Base-by-base conservation (phyloP, 129 eudicot genomes). In the Helianthus tuberosus region DNA sequence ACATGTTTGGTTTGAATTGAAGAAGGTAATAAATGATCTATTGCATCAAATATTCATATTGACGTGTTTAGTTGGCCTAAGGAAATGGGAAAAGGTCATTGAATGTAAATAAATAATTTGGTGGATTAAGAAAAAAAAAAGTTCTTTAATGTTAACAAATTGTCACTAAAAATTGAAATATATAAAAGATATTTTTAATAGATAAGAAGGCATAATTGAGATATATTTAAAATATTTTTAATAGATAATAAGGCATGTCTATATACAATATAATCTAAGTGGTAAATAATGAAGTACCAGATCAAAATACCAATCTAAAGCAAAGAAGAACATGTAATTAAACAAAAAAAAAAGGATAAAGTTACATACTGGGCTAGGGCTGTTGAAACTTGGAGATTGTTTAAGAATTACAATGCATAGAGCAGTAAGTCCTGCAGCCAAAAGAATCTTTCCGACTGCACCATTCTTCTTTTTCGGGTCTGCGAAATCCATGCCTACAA, bases 401-500 rank as follows among this genome's bases (percentile, higher is more conserved):
- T 79, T 91, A 62, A 86, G 83, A 82, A 91, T 78, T 73, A 86
- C 71, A 71, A 91, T 79, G 67, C 91, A 78, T 57, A 91, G 50
- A 16, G 89, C 87, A 44, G 88, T 83, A 39, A 86, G 69, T 9
- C 75, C 93, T 47, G 93, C 96, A 36, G 80, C 88, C 71, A 91
- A 55, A 61, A 89, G 77, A 14, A 86, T 73, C 68, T 86, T 89
- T 51, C 89, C 84, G 16, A 89, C 63, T 38, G 80, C 61, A 53
- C 75, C 77, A 79, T 80, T 87, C 77, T 77, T 80, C 69, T 87
- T 64, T 57, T 83, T 89, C 1, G 88, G 75, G 60, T 84, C 96
- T 68, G 44, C 64, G 64, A 72, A 79, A 78, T 91, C 97, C 97
- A 91, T 86, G 79, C 88, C 88, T 83, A 44, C 53, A 77, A 75